These are phyloP conservation scores for Salinomyces thailandicus DNA, from an alignment of 2,329 filamentous ascomycete genomes.

Conservation along the genomic window DNA sequence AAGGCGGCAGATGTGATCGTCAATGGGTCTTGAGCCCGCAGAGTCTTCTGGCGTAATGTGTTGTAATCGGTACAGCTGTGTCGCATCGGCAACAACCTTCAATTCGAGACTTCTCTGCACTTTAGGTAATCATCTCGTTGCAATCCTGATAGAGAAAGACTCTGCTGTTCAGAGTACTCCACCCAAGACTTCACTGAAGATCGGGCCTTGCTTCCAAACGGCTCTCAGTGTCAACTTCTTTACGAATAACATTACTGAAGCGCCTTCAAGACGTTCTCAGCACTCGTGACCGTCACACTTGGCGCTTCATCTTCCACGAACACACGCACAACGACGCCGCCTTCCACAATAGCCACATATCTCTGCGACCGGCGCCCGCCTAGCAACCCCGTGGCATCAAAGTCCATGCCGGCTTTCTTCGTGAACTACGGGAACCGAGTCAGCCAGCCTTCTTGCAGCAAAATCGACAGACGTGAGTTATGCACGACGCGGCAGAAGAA, in stretches of 20 bases:
- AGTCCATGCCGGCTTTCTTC: conserved; percentile 14
- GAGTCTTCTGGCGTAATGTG: neutral
- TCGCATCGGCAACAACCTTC: too few relatives aligned
- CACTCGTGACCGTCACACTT: conserved; percentile 15
- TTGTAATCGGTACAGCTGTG: too few relatives aligned
- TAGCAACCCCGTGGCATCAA: conserved; percentile 17
- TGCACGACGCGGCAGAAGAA: neutral
- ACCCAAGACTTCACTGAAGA: too few relatives aligned
- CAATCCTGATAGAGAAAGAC: too few relatives aligned
- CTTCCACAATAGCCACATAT: conserved; percentile 17
- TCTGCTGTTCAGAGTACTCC: too few relatives aligned
- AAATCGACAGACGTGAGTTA: too few relatives aligned
- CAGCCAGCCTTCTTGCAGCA: too few relatives aligned
- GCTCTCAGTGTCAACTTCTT: too few relatives aligned
- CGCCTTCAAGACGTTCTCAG: conserved; percentile 10
- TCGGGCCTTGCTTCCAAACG: too few relatives aligned
- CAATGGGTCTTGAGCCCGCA: neutral
- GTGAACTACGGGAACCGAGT: conserved; percentile 12
- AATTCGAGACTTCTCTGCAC: too few relatives aligned
- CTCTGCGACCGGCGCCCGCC: conserved; percentile 17
- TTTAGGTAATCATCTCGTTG: too few relatives aligned
- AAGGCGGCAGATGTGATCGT: conserved; percentile 5
- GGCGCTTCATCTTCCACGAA: conserved; percentile 20
- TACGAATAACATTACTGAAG: too few relatives aligned
- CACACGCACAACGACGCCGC: conserved; percentile 14